These are phyloP conservation scores for Juncus inflexus DNA, from an alignment of 176 grass and related monocot species.

Conservation along the genomic window DNA sequence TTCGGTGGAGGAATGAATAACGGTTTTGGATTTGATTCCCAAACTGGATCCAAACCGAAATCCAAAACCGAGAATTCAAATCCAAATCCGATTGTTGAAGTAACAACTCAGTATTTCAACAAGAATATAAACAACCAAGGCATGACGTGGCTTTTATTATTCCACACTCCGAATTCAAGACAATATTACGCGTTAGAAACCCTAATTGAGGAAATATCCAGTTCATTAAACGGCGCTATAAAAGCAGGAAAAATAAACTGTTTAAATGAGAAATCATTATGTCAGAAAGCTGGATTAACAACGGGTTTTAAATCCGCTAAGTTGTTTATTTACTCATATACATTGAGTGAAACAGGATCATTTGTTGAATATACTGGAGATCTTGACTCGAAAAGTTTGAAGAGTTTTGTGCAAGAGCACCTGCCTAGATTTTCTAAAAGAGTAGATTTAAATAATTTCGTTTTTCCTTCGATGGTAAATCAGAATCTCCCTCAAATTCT, in stretches of 20 bases:
- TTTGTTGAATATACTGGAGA: constrained; percentile 85
- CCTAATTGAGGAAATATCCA: constrained; percentile 53
- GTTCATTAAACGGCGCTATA: constrained; percentile 59
- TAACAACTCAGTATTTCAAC: constrained; percentile 65
- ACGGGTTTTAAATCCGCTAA: constrained; percentile 47
- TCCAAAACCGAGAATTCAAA: constrained; percentile 28
- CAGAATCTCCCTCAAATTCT: constrained; percentile 72
- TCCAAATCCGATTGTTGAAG: constrained; percentile 41
- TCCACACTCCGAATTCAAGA: constrained; percentile 56
- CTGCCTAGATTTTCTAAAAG: constrained; percentile 83
- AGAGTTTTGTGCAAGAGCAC: constrained; percentile 81
- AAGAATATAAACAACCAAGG: constrained; percentile 76
- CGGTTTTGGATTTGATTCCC: constrained; percentile 46
- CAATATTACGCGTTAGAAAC: constrained; percentile 51
- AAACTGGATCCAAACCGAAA: constrained; percentile 37
- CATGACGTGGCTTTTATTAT: constrained; percentile 84
- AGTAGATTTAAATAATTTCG: constrained; percentile 52
- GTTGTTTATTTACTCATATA: constrained; percentile 79
- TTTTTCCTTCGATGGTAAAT: constrained; percentile 39
- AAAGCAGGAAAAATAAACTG: constrained; percentile 91
- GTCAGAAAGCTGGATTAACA: constrained; percentile 54
- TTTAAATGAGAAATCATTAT: constrained; percentile 54
- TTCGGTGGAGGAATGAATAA: constrained; percentile 54
- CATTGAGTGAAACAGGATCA: constrained; percentile 52
- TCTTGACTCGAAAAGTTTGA: constrained; percentile 66